Base-by-base conservation (phyloP, 2,329 filamentous ascomycete species). In the Colletotrichum scovillei region DNA sequence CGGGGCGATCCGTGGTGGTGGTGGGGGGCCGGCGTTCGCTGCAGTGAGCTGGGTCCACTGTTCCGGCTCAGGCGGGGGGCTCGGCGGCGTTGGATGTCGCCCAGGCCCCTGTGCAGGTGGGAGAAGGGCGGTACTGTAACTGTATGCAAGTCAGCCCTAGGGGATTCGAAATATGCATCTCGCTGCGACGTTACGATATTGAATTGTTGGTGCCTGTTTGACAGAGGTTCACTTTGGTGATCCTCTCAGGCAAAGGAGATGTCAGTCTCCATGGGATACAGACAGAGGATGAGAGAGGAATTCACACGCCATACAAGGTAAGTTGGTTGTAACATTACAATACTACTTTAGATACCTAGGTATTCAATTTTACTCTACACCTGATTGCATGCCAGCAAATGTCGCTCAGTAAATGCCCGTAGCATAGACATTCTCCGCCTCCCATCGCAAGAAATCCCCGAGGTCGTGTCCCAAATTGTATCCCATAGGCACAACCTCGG, bases 381-480 rank as follows among this genome's bases (percentile, higher is more conserved):
- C 24, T 19, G 19, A 7, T 22, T 2, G 5, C 52, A 42, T 56
- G 8, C 14, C 28, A 14, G 49, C n/a, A 12, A n/a, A 8, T 28
- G n/a, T 28, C 28, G 24, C 55, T 64, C 62, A 64, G 46, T 55
- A 12, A 11, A 53, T 14, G n/a, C 30, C 62, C 22, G 30, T 32
- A n/a, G 80, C 81, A 69, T 83, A 86, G 2, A 86, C 85, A 67
- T 89, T 82, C 76, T 89, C 85, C 4, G 86, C 81, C 78, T 90
- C 89, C 89, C 89, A 91, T 67, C 82, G 84, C 60, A 92, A 77
- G 76, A 90, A 91, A 73, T 91, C 89, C 1, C 87, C 88, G 52
- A 91, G 78, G 77, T 91, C 90, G 74, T 90, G 88, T 12, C 86
- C 85, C 2, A 92, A 82, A 75, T 92, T 92, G 77, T 87, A 91